Conservation (phyloP, 139 green algal species). For the Chlorella sp. region DNA sequence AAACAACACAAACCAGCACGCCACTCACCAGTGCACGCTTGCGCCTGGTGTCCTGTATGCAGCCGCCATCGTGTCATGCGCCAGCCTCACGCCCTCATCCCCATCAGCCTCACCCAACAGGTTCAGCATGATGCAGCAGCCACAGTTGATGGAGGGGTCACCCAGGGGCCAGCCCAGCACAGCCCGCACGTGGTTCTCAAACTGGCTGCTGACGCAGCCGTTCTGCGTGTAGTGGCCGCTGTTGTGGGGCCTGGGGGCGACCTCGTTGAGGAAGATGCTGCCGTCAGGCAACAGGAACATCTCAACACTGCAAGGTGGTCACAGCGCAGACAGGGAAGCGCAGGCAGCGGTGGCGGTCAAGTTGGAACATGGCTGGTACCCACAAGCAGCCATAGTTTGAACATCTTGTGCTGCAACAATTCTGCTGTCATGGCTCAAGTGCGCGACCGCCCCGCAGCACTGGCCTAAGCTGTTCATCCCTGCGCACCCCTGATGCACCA, state of each 20-base stretch:
- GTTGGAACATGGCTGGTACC: too few species aligned
- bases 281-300: conserved; percentile 88
- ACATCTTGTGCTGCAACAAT: too few species aligned
- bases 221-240: conserved; percentile 97
- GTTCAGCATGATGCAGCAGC: conserved; percentile 65
- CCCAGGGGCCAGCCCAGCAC: conserved; percentile 94
- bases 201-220: conserved; percentile 84
- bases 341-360: too few species aligned
- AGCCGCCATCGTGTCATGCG: conserved; percentile 64
- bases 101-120: conserved; percentile 68
- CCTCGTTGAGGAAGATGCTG: conserved; percentile 87
- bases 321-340: too few species aligned
- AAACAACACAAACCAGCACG: too few species aligned
- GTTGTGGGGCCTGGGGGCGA: conserved; percentile 96
- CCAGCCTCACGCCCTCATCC: conserved; percentile 52
- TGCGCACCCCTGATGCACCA: too few species aligned
- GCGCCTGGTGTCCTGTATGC: conserved; percentile 64
- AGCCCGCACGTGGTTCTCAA: conserved; percentile 91
- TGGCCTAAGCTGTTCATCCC: too few species aligned
- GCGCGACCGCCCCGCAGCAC: too few species aligned
- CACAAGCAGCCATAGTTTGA: too few species aligned
- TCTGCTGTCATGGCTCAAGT: too few species aligned
- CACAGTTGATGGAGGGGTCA: conserved; percentile 63
- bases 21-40: conserved; percentile 93
- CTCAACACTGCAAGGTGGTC: conserved; percentile 84